phyloP scores from a whole-genome alignment of 257 asterid genomes.

The Petunia axillaris region DNA sequence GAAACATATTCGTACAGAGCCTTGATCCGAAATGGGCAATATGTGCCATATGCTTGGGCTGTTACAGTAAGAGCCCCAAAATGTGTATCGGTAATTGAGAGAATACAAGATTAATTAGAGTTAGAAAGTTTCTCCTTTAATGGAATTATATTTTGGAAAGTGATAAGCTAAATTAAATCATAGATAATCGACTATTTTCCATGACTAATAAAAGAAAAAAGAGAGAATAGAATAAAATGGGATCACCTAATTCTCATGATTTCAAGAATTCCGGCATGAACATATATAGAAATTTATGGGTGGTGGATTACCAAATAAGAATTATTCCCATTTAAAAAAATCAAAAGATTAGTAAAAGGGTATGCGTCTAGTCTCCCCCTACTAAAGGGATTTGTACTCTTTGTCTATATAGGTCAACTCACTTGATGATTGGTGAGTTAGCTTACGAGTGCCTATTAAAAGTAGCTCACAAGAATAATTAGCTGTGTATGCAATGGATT shows the following conservation, averaged over 20 bases:
- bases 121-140: not conserved
- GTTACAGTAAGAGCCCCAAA: not conserved
- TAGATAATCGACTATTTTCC: conserved; percentile 1
- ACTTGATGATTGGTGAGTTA: conserved; percentile 21
- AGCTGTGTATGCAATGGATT: conserved; percentile 13
- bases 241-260: not conserved
- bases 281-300: not conserved
- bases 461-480: conserved; percentile 12
- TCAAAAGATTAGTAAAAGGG: not conserved
- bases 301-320: not conserved
- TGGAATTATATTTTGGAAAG: not conserved
- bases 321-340: not conserved
- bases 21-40: no score
- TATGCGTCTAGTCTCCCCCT: no score
- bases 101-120: not conserved
- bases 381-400: conserved; percentile 9
- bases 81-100: no score
- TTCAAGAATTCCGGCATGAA: not conserved
- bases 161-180: conserved; percentile 12
- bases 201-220: not conserved
- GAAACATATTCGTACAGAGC: no score
- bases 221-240: conserved; percentile 6
- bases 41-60: no score
- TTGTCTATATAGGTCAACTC: conserved; percentile 23
- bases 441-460: conserved; percentile 10